Evolutionary conservation across 805 yeast genomes (phyloP).

Genomic region (Metschnikowia orientalis): DNA sequence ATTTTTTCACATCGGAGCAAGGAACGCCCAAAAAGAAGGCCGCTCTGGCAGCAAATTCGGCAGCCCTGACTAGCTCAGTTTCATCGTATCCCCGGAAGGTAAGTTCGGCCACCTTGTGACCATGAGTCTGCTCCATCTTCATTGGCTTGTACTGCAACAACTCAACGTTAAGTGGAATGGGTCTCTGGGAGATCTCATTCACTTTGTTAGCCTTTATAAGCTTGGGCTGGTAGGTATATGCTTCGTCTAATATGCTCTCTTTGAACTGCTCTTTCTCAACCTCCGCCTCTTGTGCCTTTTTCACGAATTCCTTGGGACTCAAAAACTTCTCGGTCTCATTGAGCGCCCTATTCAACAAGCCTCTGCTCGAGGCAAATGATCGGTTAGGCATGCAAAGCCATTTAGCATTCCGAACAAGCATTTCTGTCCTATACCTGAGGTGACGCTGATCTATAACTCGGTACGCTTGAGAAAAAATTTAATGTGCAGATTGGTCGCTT

Average conservation of each 20-base stretch:
- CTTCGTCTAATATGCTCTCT: slow-evolving; percentile 24
- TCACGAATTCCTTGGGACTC: slow-evolving; percentile 32
- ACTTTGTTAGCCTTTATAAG: slow-evolving; percentile 19
- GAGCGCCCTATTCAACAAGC: slow-evolving; percentile 1
- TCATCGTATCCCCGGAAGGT: slow-evolving; percentile 68
- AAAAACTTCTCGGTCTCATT: slow-evolving; percentile 14
- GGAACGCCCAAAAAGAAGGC: slow-evolving; percentile 91
- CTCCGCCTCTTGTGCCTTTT: slow-evolving; percentile 23
- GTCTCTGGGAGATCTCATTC: slow-evolving; percentile 33
- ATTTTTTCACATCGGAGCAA: slow-evolving; percentile 65
- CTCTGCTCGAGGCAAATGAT: slow-evolving; percentile 7
- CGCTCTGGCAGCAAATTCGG: slow-evolving; percentile 84
- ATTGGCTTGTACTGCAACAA: slow-evolving; percentile 79
- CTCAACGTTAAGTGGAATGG: slow-evolving; percentile 82
- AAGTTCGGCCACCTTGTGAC: slow-evolving; percentile 74
- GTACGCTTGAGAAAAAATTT: slow-evolving; percentile 3
- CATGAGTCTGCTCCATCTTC: slow-evolving; percentile 59
- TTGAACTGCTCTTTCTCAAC: slow-evolving; percentile 26
- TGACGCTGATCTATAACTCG: slow-evolving; percentile 1
- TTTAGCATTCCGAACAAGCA: slow-evolving; percentile 9
- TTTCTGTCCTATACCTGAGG: slow-evolving; percentile 1
- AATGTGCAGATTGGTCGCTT: slow-evolving; percentile 1
- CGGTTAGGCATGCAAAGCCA: slow-evolving; percentile 6
- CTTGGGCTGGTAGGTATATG: slow-evolving; percentile 30
- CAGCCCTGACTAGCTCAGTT: slow-evolving; percentile 65